phyloP scores from a whole-genome alignment of 2,329 filamentous ascomycete genomes.

The Verticillium albo-atrum region DNA sequence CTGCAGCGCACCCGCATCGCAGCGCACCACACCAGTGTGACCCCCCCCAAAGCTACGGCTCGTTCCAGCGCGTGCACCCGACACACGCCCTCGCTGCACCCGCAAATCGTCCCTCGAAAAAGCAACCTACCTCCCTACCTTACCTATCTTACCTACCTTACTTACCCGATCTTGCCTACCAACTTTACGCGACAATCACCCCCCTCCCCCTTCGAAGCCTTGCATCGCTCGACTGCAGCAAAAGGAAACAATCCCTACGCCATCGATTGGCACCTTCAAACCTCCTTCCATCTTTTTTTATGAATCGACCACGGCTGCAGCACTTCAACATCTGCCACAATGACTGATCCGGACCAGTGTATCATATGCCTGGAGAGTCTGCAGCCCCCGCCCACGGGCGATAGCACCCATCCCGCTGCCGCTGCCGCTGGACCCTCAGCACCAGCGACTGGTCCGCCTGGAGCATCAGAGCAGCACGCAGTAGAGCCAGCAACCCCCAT shows the following conservation, averaged over 20 bases:
- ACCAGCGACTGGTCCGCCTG: constrained; percentile 8
- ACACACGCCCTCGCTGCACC: background rate
- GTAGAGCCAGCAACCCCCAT: background rate
- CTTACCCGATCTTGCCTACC: background rate
- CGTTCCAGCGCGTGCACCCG: background rate
- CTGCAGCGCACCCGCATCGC: background rate
- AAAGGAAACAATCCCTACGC: background rate
- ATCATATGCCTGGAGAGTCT: constrained; percentile 66
- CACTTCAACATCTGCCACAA: constrained; percentile 36
- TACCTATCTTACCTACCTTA: background rate
- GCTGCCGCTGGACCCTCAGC: constrained; percentile 14
- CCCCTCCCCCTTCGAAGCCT: background rate
- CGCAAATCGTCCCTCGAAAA: background rate
- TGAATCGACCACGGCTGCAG: constrained; percentile 36
- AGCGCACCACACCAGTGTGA: background rate
- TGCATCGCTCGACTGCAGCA: background rate
- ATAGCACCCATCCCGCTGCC: constrained; percentile 13
- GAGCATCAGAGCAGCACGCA: constrained; percentile 10
- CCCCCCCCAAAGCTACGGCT: background rate
- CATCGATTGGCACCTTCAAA: background rate
- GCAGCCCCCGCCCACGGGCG: constrained; percentile 25
- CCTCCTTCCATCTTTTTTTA: constrained; percentile 29
- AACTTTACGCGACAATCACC: background rate
- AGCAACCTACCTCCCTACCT: background rate
- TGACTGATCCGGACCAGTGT: constrained; percentile 59